phyloP scores from a whole-genome alignment of 768 basidiomycete genomes.

The Amanita phalloides region DNA sequence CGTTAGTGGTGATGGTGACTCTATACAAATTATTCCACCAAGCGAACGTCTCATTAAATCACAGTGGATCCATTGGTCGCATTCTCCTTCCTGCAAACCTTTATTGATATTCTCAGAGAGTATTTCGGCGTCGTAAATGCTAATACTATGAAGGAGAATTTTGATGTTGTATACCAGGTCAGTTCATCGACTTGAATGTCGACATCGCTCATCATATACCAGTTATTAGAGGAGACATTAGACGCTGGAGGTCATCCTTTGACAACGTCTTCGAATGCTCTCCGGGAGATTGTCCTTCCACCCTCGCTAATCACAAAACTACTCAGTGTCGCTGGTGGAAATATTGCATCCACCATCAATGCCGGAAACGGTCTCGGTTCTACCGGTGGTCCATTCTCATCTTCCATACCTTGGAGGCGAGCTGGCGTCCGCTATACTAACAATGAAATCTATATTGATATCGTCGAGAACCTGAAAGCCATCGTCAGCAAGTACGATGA shows the following conservation, averaged over 20 bases:
- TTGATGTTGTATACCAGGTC: conserved; percentile 92
- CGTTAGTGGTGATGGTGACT: conserved; percentile 76
- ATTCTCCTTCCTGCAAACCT: conserved; percentile 81
- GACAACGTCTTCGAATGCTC: conserved; percentile 81
- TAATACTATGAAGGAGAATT: conserved; percentile 76
- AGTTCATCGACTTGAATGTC: conserved; percentile 10
- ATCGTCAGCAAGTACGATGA: conserved; percentile 61
- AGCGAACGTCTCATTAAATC: background rate
- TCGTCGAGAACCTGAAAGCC: conserved; percentile 72
- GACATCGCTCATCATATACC: conserved; percentile 5
- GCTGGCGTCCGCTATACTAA: conserved; percentile 71
- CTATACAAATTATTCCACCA: background rate
- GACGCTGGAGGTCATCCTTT: conserved; percentile 88
- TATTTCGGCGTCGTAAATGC: conserved; percentile 85
- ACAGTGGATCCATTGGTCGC: conserved; percentile 84
- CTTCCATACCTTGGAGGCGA: conserved; percentile 91
- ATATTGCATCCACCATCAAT: conserved; percentile 35
- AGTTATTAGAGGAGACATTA: conserved; percentile 93
- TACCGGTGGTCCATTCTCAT: conserved; percentile 56
- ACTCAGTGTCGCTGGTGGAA: conserved; percentile 40
- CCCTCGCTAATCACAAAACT: conserved; percentile 78
- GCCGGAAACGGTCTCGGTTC: conserved; percentile 30
- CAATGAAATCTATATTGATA: conserved; percentile 92
- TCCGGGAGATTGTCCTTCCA: conserved; percentile 89
- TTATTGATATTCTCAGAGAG: conserved; percentile 72